Conservation (phyloP, 2,329 filamentous ascomycete species). For the Nakataea oryzae region DNA sequence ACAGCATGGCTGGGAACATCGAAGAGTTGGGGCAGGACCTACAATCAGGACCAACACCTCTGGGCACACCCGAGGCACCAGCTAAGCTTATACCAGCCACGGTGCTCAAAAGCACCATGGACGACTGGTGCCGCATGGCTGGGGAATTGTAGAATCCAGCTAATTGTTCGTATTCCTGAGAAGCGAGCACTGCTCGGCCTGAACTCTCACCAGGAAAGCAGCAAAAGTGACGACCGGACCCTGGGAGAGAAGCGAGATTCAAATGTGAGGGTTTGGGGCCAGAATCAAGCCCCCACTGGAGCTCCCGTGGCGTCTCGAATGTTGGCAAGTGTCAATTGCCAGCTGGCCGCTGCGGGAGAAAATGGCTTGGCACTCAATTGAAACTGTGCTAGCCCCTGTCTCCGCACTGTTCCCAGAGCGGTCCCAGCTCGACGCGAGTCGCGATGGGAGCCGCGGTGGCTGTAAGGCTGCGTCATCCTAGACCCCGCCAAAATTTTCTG, state of each 20-base stretch:
- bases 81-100: conserved; percentile 36
- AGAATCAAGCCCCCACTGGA: neutral
- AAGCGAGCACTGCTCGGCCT: conserved; percentile 3
- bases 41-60: conserved; percentile 90
- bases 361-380: neutral
- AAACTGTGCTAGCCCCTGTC: neutral
- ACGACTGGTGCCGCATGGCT: conserved; percentile 37
- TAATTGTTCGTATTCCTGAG: conserved; percentile 5
- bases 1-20: neutral
- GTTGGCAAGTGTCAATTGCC: neutral
- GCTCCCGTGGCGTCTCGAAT: neutral
- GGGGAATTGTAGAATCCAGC: neutral
- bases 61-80: conserved; percentile 58
- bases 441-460: neutral
- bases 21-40: conserved; percentile 30
- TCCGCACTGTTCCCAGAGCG: neutral
- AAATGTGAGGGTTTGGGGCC: neutral
- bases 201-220: conserved; percentile 1
- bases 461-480: neutral
- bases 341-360: conserved; percentile 3
- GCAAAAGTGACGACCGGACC: neutral
- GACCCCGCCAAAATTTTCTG: neutral
- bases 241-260: neutral
- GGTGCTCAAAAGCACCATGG: conserved; percentile 40
- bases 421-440: neutral